Evolutionary conservation across 768 basidiomycete species (phyloP).

Genomic region (Hortiboletus flavorubellus): DNA sequence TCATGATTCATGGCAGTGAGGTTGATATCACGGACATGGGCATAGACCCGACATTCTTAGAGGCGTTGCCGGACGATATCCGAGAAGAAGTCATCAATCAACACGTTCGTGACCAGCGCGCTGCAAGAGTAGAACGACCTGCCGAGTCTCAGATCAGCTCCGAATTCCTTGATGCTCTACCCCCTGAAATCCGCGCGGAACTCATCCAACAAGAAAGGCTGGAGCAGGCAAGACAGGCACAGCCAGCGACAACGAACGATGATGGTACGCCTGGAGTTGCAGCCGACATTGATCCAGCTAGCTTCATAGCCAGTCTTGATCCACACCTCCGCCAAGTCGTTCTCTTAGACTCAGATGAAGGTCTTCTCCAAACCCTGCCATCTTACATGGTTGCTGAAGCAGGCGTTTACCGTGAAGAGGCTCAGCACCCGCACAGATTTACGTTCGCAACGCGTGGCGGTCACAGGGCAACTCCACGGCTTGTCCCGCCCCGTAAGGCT

Average conservation of each 20-base stretch:
- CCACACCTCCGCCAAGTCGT: constrained; percentile 89
- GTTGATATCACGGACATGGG: constrained; percentile 99
- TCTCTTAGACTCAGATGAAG: constrained; percentile 83
- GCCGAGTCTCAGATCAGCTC: constrained; percentile 86
- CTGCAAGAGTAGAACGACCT: constrained; percentile 69
- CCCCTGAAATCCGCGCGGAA: constrained; percentile 94
- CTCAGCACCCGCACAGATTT: constrained; percentile 34
- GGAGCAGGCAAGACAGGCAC: constrained; percentile 65
- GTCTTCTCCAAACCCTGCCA: constrained; percentile 76
- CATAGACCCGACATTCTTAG: constrained; percentile 96
- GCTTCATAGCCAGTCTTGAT: constrained; percentile 90
- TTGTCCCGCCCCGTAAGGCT: constrained; percentile 45
- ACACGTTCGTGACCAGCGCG: constrained; percentile 88
- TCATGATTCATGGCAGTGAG: constrained; percentile 86
- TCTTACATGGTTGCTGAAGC: constrained; percentile 87
- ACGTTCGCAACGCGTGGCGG: constrained; percentile 31
- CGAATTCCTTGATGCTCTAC: constrained; percentile 95
- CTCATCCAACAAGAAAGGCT: constrained; percentile 93
- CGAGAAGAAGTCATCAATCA: constrained; percentile 97
- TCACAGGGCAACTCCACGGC: constrained; percentile 24
- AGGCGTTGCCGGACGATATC: constrained; percentile 98
- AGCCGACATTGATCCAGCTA: constrained; percentile 81
- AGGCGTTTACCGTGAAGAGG: constrained; percentile 62
- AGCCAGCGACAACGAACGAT: constrained; percentile 30
- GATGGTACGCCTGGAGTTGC: constrained; percentile 38